Base-by-base conservation (phyloP, 2,329 filamentous ascomycete species). In the Penicillium hesseltinei region DNA sequence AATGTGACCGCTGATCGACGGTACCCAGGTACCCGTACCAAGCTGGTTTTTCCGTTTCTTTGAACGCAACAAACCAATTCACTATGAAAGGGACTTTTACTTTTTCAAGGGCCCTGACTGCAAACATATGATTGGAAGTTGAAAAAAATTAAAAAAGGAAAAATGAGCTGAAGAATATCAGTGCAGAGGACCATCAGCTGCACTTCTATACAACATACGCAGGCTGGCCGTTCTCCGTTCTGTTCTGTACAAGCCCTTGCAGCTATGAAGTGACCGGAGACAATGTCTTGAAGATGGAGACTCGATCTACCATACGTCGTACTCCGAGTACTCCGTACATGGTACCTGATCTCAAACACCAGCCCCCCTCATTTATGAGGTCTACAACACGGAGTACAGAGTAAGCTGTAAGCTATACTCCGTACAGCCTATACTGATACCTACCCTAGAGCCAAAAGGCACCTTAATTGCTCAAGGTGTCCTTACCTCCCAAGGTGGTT, bases 221-320 rank as follows among this genome's bases (percentile, higher is more conserved):
- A 52, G 27, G 10, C 35, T 33, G 27, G n/a, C 29, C 17, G 38
- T 52, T 52, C 40, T 38, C 23, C 15, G 40, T 43, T 47, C 35
- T n/a, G 29, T 21, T 54, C 23, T 19, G 33, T 46, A 47, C 27
- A 29, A 52, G 49, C 60, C 60, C 60, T 62, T 62, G 58, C 60
- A 60, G 60, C 8, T 33, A 47, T 25, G 44, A 31, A 38, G 51
- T 36, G 46, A 45, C 43, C 33, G 51, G 44, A 47, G 43, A 54
- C 43, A 19, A 40, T 54, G 44, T 54, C 44, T 54, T 13, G 27
- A 40, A 49, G 36, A 59, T 33, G 47, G 45, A 54, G 38, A 19
- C 40, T 25, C 46, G 57, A 59, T 59, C 50, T 40, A 51, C 56
- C 38, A 23, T 29, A 51, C 46, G 15, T 43, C 46, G 44, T 38